A percentile compares a stretch with the other conserved stretches of the same genome.
Evolutionary conservation across 495 filamentous ascomycete species (phyloP).

Genomic region (Aspergillus nanangensis): DNA sequence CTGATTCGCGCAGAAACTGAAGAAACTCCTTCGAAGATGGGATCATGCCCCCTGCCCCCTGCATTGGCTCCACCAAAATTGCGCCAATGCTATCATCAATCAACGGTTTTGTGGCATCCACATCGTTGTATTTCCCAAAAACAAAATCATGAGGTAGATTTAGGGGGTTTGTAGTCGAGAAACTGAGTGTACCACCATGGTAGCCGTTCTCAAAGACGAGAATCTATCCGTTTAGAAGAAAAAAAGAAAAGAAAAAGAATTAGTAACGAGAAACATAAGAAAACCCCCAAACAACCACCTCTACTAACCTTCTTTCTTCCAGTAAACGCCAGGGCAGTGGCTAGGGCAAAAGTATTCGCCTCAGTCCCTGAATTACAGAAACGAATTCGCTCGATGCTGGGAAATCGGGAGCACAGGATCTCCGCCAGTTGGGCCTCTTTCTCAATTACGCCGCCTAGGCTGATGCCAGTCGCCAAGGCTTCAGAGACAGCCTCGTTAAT

Average conservation of each 20-base stretch:
- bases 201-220: constrained; percentile 49
- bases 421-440: constrained; percentile 13
- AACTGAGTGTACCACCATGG: constrained; percentile 40
- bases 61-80: constrained; percentile 57
- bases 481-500: constrained; percentile 22
- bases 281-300: neutral
- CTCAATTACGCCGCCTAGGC: constrained; percentile 1
- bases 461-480: constrained; percentile 5
- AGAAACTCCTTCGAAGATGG: constrained; percentile 41
- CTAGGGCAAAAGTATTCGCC: constrained; percentile 46
- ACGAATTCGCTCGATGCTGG: constrained; percentile 34
- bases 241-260: too few species aligned
- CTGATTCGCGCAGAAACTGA: constrained; percentile 28
- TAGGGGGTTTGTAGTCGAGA: constrained; percentile 2
- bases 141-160: constrained; percentile 29
- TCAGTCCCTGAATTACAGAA: constrained; percentile 53
- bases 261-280: too few species aligned
- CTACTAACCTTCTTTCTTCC: constrained; percentile 29
- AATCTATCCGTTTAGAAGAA: neutral
- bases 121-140: constrained; percentile 43
- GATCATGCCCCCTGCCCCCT: constrained; percentile 51
- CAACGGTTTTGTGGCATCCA: constrained; percentile 5
- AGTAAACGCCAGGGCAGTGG: constrained; percentile 23
- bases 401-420: constrained; percentile 14
- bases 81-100: constrained; percentile 38